Base-by-base conservation (phyloP, 352 stramenopile species). In the Blastocystis sp. region DNA sequence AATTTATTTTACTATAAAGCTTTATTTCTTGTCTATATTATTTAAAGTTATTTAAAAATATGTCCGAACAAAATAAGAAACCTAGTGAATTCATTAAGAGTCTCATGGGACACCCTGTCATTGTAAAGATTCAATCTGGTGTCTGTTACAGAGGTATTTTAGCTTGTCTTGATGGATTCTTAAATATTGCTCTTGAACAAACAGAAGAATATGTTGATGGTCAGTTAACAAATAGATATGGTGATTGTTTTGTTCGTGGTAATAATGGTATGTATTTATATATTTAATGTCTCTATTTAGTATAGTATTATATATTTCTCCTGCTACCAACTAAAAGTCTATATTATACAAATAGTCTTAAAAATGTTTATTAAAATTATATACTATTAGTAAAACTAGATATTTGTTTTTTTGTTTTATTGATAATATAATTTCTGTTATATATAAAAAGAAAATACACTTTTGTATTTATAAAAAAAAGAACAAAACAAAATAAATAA, bases 101-200 rank as follows among this genome's bases (percentile, higher is more conserved):
- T 66, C 77, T 90, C 41, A 72, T 96, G 40, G 91, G 91, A 16
- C 77, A 84, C 31, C 86, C 91, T 33, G 90, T 98, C 42, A 80
- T 81, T 67, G 91, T 99, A 18, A 95, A 95, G 70, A 78, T 99
- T 19, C 96, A 96, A 79, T 94, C 91, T 34, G 91, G 90, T 58
- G 87, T 94, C 42, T 82, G 95, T 73, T 99, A 98, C 74, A 83
- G 84, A 66, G 88, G 89, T 65, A 81, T 98, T 24, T 74, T 99
- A 41, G 88, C 86, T 13, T 98, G 89, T 69, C 78, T 99, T 33
- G 93, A 99, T 77, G 91, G 91, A 30, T 99, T 95, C 73, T 94
- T 98, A 87, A 99, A 99, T 76, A 96, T 99, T 75, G 91, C 91
- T 30, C 94, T 99, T 87, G 91, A 98, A 73, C 91, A 99, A 74